These are phyloP conservation scores for Themeda triandra DNA, from an alignment of 176 grass and related monocot genomes.

Conservation along the genomic window DNA sequence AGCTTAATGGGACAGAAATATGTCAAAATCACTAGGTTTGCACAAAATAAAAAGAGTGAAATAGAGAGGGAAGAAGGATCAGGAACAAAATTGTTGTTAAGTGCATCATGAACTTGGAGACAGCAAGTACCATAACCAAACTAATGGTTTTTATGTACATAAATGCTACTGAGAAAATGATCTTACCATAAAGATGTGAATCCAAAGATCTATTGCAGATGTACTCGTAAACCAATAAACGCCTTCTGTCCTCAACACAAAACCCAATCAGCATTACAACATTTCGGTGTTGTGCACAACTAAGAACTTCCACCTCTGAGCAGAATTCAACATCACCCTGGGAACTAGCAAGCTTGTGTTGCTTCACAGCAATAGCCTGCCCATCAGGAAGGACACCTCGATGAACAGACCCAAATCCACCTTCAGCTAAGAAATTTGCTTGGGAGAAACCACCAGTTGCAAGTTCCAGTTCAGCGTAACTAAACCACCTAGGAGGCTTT, in stretches of 20 bases:
- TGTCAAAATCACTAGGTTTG: background rate
- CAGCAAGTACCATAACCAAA: background rate
- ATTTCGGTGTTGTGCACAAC: constrained; percentile 97
- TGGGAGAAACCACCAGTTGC: constrained; percentile 91
- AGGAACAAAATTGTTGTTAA: background rate
- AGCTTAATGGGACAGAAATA: background rate
- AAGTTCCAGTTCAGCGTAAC: constrained; percentile 88
- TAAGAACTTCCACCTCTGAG: constrained; percentile 98
- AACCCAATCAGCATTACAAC: constrained; percentile 99
- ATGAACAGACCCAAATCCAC: constrained; percentile 99
- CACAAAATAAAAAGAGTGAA: background rate
- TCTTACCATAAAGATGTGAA: constrained; percentile 95
- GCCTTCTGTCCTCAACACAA: constrained; percentile 95
- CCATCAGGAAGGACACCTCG: constrained; percentile 88
- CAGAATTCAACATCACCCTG: constrained; percentile 98
- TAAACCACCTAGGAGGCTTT: constrained; percentile 97
- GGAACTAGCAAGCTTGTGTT: constrained; percentile 95
- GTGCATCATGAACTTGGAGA: background rate
- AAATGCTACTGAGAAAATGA: background rate
- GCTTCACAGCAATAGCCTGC: constrained; percentile 95
- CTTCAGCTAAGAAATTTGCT: constrained; percentile 97
- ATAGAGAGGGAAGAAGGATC: background rate
- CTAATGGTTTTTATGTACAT: constrained; percentile 4
- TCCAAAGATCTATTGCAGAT: constrained; percentile 99
- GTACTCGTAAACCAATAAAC: constrained; percentile 96